Conservation (phyloP, 2,329 filamentous ascomycete species). For the Calonectria multiphialidica region DNA sequence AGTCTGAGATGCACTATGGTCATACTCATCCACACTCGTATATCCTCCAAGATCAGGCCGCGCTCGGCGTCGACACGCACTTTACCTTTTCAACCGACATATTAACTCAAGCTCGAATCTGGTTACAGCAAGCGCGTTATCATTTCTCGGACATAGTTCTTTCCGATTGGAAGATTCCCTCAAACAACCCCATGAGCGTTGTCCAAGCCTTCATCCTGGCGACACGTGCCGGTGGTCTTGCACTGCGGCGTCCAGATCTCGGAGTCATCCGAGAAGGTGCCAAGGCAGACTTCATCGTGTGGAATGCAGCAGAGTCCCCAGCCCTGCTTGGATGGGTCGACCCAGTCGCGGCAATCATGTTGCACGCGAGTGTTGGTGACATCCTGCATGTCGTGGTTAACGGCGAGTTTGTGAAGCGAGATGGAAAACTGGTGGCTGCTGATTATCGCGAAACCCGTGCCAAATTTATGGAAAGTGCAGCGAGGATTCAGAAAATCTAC, state of each 20-base stretch:
- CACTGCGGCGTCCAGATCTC: constrained; percentile 63
- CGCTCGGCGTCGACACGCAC: constrained; percentile 67
- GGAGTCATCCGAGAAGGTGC: constrained; percentile 62
- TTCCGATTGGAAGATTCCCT: constrained; percentile 53
- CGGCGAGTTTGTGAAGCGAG: constrained; percentile 60
- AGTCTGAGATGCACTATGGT: constrained; percentile 70
- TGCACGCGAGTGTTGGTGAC: constrained; percentile 66
- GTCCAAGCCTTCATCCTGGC: constrained; percentile 68
- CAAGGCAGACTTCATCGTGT: constrained; percentile 67
- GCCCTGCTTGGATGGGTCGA: constrained; percentile 66
- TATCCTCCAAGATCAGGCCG: constrained; percentile 61
- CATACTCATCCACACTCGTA: constrained; percentile 60
- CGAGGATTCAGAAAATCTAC: not conserved
- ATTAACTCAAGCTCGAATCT: constrained; percentile 65
- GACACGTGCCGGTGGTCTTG: constrained; percentile 64
- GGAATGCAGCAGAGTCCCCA: constrained; percentile 58
- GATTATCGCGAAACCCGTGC: not conserved
- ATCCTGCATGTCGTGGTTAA: constrained; percentile 63
- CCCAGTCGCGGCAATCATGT: constrained; percentile 66
- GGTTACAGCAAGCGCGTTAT: constrained; percentile 60
- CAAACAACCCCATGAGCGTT: constrained; percentile 63
- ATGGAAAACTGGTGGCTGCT: not conserved
- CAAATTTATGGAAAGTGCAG: not conserved
- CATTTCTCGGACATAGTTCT: constrained; percentile 54
- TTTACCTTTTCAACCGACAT: constrained; percentile 65